A percentile compares a stretch with the other conserved stretches of the same genome.
These are phyloP conservation scores for Phialocephala sp. DNA, from an alignment of 2,329 filamentous ascomycete genomes.

Conservation along the genomic window DNA sequence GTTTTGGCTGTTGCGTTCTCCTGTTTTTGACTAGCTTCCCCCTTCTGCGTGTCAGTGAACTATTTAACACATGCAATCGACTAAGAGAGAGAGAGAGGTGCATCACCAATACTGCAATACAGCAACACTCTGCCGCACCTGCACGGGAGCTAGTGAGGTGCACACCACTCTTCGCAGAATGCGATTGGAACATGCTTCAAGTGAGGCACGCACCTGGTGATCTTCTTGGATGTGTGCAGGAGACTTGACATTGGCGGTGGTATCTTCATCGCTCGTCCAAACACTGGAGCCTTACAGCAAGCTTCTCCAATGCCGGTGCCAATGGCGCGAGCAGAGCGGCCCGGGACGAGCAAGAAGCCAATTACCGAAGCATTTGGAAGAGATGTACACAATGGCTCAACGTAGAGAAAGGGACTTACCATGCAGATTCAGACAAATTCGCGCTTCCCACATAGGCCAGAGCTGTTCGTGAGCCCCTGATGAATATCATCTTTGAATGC, in stretches of 20 bases:
- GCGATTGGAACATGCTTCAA: not conserved
- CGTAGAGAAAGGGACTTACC: slow-evolving; percentile 58
- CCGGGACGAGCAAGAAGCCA: not conserved
- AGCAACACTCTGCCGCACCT: not conserved
- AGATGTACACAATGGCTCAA: too few relatives aligned
- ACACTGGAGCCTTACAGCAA: not conserved
- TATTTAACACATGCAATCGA: not conserved
- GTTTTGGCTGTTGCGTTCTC: slow-evolving; percentile 68
- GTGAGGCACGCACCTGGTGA: not conserved
- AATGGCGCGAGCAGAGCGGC: not conserved
- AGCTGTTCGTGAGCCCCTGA: slow-evolving; percentile 49
- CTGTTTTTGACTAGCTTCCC: slow-evolving; percentile 77
- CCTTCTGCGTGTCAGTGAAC: slow-evolving; percentile 53
- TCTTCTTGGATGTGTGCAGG: not conserved
- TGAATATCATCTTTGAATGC: slow-evolving; percentile 81
- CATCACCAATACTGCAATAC: not conserved
- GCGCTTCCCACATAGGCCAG: slow-evolving; percentile 92
- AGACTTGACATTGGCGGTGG: not conserved
- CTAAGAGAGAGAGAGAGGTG: not conserved
- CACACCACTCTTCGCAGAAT: not conserved
- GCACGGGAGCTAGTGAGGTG: not conserved
- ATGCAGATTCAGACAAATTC: slow-evolving; percentile 92
- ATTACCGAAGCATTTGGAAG: not conserved
- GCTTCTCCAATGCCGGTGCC: not conserved
- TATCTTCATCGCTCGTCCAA: not conserved